These are phyloP conservation scores for Candida pseudoglaebosa DNA, from an alignment of 805 yeast species.

Conservation along the genomic window DNA sequence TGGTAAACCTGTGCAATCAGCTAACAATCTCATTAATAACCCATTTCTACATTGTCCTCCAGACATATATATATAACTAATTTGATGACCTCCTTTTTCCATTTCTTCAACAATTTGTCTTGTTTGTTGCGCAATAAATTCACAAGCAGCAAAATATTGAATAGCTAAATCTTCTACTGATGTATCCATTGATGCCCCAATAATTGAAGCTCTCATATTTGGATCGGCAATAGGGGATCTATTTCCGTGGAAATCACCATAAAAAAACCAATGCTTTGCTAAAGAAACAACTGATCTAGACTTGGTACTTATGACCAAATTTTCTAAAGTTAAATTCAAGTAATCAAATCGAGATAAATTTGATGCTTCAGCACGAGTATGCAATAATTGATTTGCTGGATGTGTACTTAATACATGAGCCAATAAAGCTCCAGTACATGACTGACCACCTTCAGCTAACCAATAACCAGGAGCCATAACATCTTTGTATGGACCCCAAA, in stretches of 20 bases:
- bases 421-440: constrained; percentile 91
- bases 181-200: constrained; percentile 89
- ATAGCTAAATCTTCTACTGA: constrained; percentile 82
- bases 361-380: constrained; percentile 62
- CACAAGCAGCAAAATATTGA: constrained; percentile 89
- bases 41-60: constrained; percentile 98
- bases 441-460: constrained; percentile 99
- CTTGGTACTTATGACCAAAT: constrained; percentile 51
- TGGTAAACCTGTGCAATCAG: constrained; percentile 90
- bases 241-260: constrained; percentile 96
- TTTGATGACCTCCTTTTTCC: constrained; percentile 73
- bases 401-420: constrained; percentile 86
- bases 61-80: constrained; percentile 77
- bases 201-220: constrained; percentile 83
- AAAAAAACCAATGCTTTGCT: constrained; percentile 82
- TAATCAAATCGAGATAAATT: constrained; percentile 76
- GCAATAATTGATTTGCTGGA: constrained; percentile 78
- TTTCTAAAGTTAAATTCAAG: constrained; percentile 71
- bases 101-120: constrained; percentile 89
- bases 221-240: constrained; percentile 98
- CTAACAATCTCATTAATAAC: constrained; percentile 80
- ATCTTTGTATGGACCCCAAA: constrained; percentile 98
- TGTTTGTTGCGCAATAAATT: constrained; percentile 96
- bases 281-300: constrained; percentile 73
- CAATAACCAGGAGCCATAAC: constrained; percentile 86